Base-by-base conservation (phyloP, 495 filamentous ascomycete species). In the Cercophora samala region DNA sequence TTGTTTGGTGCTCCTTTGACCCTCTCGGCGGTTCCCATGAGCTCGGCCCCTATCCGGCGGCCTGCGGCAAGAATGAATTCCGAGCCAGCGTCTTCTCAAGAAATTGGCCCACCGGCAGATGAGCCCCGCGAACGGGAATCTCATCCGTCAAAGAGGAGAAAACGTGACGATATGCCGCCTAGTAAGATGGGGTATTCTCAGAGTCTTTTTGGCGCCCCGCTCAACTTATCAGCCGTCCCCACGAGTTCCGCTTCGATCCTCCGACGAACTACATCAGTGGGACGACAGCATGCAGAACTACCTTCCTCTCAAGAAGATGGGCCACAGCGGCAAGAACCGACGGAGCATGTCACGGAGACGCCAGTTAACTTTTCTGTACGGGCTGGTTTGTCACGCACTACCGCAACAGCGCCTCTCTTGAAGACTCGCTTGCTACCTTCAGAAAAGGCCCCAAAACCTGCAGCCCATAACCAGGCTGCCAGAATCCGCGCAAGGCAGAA, bases 1-100 rank as follows among this genome's bases (percentile, higher is more conserved):
- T 70, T 86, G 18, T 84, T 84, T 70, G 83, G 83, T 5, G 76
- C 83, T 5, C 71, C 77, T 5, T 65, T 86, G 61, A 78, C 74
- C 17, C 68, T 86, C 11, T 82, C 81, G 2, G 77, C 73, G 5
- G 68, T 68, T 8, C 79, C 81, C 5, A 53, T 73, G 55, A 82
- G 79, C 67, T 78, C 76, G 23, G 76, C 70, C 29, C 64, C 72
- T 19, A 19, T 63, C 13, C 74, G 77, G 55, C 71, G 64, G 46
- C 75, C 61, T 24, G 58, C 62, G 2, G 13, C 29, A 21, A 61
- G 19, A 51, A 19, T 32, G 26, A 65, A 67, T 13, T 22, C 62
- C 18, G 54, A 62, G n/a, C n/a, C 25, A 5, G 58, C 73, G n/a
- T 65, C 61, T 4, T 17, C 67, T n/a, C 60, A 37, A 9, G 68